These are phyloP conservation scores for Tylopilus sp. DNA, from an alignment of 768 basidiomycete genomes.

Conservation along the genomic window DNA sequence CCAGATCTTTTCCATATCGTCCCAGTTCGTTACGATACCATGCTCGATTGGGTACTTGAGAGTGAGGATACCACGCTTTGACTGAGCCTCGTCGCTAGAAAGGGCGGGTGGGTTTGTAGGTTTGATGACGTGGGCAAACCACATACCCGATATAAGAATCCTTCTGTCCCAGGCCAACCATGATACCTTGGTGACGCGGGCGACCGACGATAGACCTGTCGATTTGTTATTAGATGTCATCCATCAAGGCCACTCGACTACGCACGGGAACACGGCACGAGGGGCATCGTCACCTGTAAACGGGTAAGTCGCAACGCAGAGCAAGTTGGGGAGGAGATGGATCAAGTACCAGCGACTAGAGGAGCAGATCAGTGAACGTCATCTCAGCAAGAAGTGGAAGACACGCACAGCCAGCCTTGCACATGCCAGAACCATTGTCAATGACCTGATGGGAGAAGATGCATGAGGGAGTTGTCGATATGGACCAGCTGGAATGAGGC, in stretches of 20 bases:
- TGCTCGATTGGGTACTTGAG: conserved; percentile 94
- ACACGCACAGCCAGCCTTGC: conserved; percentile 96
- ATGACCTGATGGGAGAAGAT: conserved; percentile 54
- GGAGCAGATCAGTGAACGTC: conserved; percentile 20
- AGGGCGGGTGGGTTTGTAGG: conserved; percentile 11
- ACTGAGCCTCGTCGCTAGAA: conserved; percentile 81
- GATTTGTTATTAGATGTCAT: conserved; percentile 11
- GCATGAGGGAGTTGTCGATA: neutral
- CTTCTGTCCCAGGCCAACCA: conserved; percentile 97
- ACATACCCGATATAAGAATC: conserved; percentile 90
- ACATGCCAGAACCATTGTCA: conserved; percentile 98
- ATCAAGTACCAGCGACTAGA: conserved; percentile 59
- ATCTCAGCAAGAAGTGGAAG: conserved; percentile 6
- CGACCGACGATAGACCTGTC: conserved; percentile 88
- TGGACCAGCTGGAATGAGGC: neutral
- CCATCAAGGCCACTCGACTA: conserved; percentile 20
- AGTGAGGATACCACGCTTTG: conserved; percentile 92
- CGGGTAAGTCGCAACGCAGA: conserved; percentile 6
- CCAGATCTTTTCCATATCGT: conserved; percentile 99
- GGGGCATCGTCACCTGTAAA: conserved; percentile 80
- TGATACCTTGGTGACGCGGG: conserved; percentile 91
- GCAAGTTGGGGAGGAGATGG: neutral
- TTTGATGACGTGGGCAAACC: conserved; percentile 3
- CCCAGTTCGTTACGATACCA: conserved; percentile 97
- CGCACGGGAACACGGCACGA: conserved; percentile 94